Percentiles rank a stretch among this genome's conserved stretches.
Evolutionary conservation across 2,329 filamentous ascomycete genomes (phyloP).

Genomic region (Fonsecaea monophora): DNA sequence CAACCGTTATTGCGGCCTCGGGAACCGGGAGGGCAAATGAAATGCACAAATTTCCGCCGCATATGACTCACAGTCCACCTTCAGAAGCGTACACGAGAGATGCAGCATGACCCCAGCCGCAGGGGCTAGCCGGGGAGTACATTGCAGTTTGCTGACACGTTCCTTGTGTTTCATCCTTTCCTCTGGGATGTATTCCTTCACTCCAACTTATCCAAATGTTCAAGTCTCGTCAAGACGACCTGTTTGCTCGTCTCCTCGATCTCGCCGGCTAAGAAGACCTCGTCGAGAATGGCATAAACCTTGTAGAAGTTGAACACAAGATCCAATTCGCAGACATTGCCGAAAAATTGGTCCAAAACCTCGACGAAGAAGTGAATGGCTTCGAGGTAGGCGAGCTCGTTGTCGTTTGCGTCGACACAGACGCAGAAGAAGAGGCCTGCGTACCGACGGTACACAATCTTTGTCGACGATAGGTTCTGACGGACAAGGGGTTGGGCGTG

Average conservation of each 20-base stretch:
- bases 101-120: not conserved
- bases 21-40: not conserved
- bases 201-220: slow-evolving; percentile 96
- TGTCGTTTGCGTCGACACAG: slow-evolving; percentile 98
- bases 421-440: slow-evolving; percentile 99
- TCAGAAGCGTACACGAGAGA: not conserved
- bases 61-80: not conserved
- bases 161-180: not conserved
- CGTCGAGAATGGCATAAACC: slow-evolving; percentile 97
- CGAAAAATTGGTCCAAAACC: slow-evolving; percentile 97
- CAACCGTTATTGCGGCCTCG: not conserved
- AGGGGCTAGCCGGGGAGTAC: not conserved
- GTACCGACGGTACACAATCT: slow-evolving; percentile 96
- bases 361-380: slow-evolving; percentile 99
- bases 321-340: slow-evolving; percentile 98
- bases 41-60: not conserved
- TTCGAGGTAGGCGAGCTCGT: slow-evolving; percentile 94
- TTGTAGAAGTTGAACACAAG: slow-evolving; percentile 78
- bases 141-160: not conserved
- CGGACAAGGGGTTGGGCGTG: slow-evolving; percentile 37
- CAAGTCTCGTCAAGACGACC: slow-evolving; percentile 89
- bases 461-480: slow-evolving; percentile 62
- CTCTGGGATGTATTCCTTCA: slow-evolving; percentile 52
- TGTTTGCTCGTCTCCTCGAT: slow-evolving; percentile 99
- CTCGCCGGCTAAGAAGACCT: slow-evolving; percentile 96